These are phyloP conservation scores for Russula brevipes DNA, from an alignment of 768 basidiomycete genomes.

Conservation along the genomic window DNA sequence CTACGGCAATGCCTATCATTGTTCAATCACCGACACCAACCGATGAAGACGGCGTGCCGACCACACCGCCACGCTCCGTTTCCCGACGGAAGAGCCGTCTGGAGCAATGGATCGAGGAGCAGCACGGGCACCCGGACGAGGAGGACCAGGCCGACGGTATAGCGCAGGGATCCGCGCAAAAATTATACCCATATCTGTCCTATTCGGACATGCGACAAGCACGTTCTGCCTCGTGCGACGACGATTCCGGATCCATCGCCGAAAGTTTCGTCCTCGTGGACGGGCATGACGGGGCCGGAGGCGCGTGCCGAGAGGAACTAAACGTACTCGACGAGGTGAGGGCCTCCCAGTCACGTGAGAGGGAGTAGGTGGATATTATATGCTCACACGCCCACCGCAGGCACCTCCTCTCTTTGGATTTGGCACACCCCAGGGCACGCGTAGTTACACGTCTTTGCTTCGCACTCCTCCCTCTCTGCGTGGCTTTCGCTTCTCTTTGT, in stretches of 20 bases:
- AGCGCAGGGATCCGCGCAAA: constrained; percentile 28
- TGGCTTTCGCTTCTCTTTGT: constrained; percentile 41
- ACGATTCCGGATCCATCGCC: constrained; percentile 34
- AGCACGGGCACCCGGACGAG: constrained; percentile 31
- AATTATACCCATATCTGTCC: constrained; percentile 39
- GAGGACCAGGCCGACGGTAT: constrained; percentile 22
- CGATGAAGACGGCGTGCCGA: constrained; percentile 23
- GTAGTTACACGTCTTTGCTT: constrained; percentile 35
- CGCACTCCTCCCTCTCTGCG: constrained; percentile 39
- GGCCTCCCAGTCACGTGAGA: constrained; percentile 17
- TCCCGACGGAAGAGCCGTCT: constrained; percentile 38
- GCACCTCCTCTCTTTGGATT: constrained; percentile 24
- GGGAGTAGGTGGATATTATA: constrained; percentile 2
- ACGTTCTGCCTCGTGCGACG: constrained; percentile 28
- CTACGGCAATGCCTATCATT: constrained; percentile 21
- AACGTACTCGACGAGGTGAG: constrained; percentile 18
- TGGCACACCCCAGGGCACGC: constrained; percentile 30
- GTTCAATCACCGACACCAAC: constrained; percentile 23
- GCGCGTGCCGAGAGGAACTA: constrained; percentile 1
- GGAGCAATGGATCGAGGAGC: constrained; percentile 43
- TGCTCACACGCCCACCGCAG: constrained; percentile 9
- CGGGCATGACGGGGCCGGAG: constrained; percentile 28
- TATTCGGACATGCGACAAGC: constrained; percentile 36
- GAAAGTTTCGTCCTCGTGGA: constrained; percentile 42
- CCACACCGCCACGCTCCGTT: constrained; percentile 27